Conservation (phyloP, 352 stramenopile species). For the Achlya hypogyna region DNA sequence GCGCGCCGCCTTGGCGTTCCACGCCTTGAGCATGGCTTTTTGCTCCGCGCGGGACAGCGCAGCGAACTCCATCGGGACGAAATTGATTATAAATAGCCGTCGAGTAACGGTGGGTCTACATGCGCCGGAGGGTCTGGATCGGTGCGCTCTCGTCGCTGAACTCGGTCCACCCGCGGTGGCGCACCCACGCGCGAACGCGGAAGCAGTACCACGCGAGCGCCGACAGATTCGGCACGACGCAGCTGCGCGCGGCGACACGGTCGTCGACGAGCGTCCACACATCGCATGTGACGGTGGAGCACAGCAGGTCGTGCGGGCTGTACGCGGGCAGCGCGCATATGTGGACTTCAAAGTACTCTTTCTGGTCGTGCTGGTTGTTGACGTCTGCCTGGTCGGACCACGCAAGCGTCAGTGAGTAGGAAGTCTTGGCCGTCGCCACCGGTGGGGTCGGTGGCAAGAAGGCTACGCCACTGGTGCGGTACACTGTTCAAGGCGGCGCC, state of each 20-base stretch:
- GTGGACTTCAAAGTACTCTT: constrained; percentile 26
- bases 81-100: background rate
- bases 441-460: constrained; percentile 27
- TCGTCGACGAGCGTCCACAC: constrained; percentile 19
- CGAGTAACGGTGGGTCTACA: background rate
- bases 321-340: constrained; percentile 24
- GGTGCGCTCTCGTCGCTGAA: constrained; percentile 9
- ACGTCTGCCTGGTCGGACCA: constrained; percentile 22
- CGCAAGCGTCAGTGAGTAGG: constrained; percentile 27
- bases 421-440: constrained; percentile 21
- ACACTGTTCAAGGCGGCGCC: background rate
- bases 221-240: constrained; percentile 20
- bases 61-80: constrained; percentile 8
- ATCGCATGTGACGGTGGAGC: background rate
- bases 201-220: constrained; percentile 28
- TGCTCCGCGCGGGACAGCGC: background rate
- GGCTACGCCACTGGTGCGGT: constrained; percentile 4
- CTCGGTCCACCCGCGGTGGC: constrained; percentile 18
- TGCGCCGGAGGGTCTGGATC: constrained; percentile 17
- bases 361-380: background rate
- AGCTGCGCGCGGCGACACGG: background rate
- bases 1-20: constrained; percentile 14
- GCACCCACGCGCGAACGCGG: constrained; percentile 23
- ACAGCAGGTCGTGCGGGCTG: constrained; percentile 4
- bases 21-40: constrained; percentile 12